These are phyloP conservation scores for Kuraishia hungarica DNA, from an alignment of 805 yeast species.

Conservation along the genomic window DNA sequence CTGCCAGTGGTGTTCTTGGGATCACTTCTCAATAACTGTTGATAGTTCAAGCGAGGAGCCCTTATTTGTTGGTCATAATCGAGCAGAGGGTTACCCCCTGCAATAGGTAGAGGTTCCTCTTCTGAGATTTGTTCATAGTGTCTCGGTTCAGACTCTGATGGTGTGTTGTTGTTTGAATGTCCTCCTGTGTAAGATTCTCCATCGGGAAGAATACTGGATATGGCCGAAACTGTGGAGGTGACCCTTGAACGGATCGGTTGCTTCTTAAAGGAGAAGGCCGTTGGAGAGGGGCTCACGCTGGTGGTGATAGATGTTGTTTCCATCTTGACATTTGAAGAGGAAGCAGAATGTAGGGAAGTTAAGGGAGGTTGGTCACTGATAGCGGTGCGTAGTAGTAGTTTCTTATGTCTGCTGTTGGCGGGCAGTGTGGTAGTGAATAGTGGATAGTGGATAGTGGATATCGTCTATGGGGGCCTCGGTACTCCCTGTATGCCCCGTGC, in stretches of 20 bases:
- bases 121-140: background rate
- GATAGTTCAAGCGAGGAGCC: conserved; percentile 42
- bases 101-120: background rate
- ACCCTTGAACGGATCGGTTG: conserved; percentile 3
- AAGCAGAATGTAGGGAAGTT: background rate
- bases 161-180: background rate
- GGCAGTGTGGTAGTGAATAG: no score
- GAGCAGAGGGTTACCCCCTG: conserved; percentile 7
- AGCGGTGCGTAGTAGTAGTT: no score
- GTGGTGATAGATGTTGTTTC: background rate
- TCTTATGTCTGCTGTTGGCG: no score
- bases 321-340: background rate
- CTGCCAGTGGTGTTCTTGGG: conserved; percentile 1
- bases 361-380: no score
- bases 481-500: no score
- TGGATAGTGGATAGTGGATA: no score
- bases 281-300: background rate
- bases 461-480: no score
- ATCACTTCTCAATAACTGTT: conserved; percentile 13
- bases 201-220: conserved; percentile 3
- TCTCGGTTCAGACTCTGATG: background rate
- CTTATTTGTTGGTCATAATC: conserved; percentile 47
- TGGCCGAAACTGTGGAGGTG: conserved; percentile 5
- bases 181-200: background rate
- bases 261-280: conserved; percentile 4